These are phyloP conservation scores for Ophiobolus disseminans DNA, from an alignment of 2,329 filamentous ascomycete species.

Conservation along the genomic window DNA sequence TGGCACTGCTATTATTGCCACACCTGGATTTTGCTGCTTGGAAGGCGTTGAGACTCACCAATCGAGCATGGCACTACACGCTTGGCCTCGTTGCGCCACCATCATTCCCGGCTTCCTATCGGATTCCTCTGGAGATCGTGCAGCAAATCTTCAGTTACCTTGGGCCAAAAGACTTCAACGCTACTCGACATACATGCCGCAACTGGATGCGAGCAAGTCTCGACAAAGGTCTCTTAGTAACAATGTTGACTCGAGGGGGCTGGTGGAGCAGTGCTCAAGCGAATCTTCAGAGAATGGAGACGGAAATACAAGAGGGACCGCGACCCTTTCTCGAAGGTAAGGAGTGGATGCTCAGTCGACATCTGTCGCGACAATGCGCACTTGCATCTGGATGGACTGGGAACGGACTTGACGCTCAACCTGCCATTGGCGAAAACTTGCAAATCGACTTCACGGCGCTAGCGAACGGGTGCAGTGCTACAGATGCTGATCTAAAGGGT, in stretches of 20 bases:
- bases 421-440: conserved; percentile 22
- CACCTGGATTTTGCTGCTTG: conserved; percentile 21
- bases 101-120: conserved; percentile 34
- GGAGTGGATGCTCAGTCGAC: conserved; percentile 55
- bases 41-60: conserved; percentile 42
- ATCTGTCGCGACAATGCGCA: conserved; percentile 59
- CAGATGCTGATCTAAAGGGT: conserved; percentile 16
- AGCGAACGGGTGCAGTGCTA: conserved; percentile 26
- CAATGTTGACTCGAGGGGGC: conserved; percentile 64
- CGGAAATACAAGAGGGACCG: not conserved
- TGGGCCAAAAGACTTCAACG: conserved; percentile 62
- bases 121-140: conserved; percentile 58
- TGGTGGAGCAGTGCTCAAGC: conserved; percentile 47
- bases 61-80: conserved; percentile 43
- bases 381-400: conserved; percentile 52
- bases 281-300: not conserved
- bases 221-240: conserved; percentile 57
- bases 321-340: conserved; percentile 7
- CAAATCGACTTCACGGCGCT: conserved; percentile 48
- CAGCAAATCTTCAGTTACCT: conserved; percentile 57
- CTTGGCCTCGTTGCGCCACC: conserved; percentile 29
- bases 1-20: conserved; percentile 8
- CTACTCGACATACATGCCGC: conserved; percentile 66
- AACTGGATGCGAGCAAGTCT: conserved; percentile 66
- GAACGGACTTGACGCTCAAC: conserved; percentile 33